Percentiles rank a stretch among this genome's conserved stretches.
Evolutionary conservation across 2,329 filamentous ascomycete genomes (phyloP).

Genomic region (Nothophoma quercina): DNA sequence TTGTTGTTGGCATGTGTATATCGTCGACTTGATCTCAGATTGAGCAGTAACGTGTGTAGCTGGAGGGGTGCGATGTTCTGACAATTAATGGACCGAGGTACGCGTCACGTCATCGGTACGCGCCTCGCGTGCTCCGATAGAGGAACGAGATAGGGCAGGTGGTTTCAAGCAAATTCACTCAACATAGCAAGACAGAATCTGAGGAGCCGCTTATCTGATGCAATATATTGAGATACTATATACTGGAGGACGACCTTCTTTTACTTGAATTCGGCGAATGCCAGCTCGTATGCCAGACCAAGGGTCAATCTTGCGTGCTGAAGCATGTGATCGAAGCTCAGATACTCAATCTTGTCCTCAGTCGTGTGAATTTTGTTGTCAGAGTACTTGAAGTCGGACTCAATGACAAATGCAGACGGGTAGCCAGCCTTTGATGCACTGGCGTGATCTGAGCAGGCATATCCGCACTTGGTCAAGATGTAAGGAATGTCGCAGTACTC

Average conservation of each 20-base stretch:
- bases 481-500: conserved; percentile 90
- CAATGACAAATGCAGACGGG: conserved; percentile 78
- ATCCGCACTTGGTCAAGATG: conserved; percentile 86
- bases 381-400: conserved; percentile 70
- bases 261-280: conserved; percentile 72
- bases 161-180: neutral
- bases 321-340: conserved; percentile 89
- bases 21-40: neutral
- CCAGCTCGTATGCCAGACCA: conserved; percentile 83
- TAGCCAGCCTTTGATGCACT: conserved; percentile 77
- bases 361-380: conserved; percentile 75
- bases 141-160: neutral
- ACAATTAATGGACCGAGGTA: conserved; percentile 20
- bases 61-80: neutral
- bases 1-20: conserved; percentile 35
- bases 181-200: neutral
- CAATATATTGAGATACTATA: neutral
- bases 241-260: too few species aligned
- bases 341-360: conserved; percentile 73
- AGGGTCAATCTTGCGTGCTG: conserved; percentile 88
- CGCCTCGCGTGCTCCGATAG: conserved; percentile 18
- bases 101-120: conserved; percentile 29
- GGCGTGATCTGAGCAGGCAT: conserved; percentile 80
- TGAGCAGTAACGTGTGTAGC: neutral
- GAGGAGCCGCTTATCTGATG: neutral